Evolutionary conservation across 345 rosid species (phyloP).

Genomic region (Brassica carinata): DNA sequence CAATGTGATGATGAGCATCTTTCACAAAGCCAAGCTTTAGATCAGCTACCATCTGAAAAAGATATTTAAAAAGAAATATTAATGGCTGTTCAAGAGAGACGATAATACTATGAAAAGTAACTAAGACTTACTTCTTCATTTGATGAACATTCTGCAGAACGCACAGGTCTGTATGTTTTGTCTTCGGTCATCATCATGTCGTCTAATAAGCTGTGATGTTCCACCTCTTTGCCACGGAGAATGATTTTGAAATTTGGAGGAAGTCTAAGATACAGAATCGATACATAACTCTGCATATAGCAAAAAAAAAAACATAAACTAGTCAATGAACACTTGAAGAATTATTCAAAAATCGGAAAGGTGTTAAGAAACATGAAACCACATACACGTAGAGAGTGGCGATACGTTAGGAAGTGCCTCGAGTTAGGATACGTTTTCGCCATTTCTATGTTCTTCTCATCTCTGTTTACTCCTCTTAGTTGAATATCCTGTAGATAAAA

Average conservation of each 20-base stretch:
- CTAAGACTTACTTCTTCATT: constrained; percentile 41
- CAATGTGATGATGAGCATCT: constrained; percentile 71
- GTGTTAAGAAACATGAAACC: constrained; percentile 4
- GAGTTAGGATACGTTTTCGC: constrained; percentile 60
- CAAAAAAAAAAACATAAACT: not conserved
- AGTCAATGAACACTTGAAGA: constrained; percentile 1
- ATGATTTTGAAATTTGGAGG: constrained; percentile 60
- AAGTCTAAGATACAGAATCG: constrained; percentile 73
- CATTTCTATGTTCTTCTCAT: constrained; percentile 64
- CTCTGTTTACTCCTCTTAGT: constrained; percentile 67
- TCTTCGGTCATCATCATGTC: constrained; percentile 61
- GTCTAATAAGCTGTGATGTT: constrained; percentile 58
- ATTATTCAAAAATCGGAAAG: not conserved
- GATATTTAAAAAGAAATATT: not conserved
- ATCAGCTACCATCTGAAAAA: constrained; percentile 52
- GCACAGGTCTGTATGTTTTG: constrained; percentile 52
- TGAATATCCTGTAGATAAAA: constrained; percentile 71
- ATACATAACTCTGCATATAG: constrained; percentile 61
- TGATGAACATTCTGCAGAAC: constrained; percentile 33
- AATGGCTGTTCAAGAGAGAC: not conserved
- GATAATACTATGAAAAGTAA: not conserved
- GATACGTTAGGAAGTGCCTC: constrained; percentile 62
- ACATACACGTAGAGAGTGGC: constrained; percentile 70
- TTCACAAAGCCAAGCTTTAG: constrained; percentile 76
- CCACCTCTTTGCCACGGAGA: constrained; percentile 57